Base-by-base conservation (phyloP, 2,329 filamentous ascomycete genomes). In the Plectosphaerella sp. region DNA sequence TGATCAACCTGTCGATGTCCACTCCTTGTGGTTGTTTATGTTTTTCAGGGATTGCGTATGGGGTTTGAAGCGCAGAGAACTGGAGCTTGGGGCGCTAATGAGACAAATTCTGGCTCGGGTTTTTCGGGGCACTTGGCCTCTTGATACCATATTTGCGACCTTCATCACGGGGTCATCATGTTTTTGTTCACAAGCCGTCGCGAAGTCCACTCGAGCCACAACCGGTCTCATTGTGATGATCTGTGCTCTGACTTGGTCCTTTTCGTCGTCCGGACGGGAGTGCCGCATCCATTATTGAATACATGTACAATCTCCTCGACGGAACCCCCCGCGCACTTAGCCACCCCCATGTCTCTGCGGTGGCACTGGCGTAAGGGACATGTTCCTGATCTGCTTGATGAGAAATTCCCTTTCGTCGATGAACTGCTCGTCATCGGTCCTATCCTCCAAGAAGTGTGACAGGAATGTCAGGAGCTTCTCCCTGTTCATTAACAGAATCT, bases 391-490 rank as follows among this genome's bases (percentile, higher is more conserved):
- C 70, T 97, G 92, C 71, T 95, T 93, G 64, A 99, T 92, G 63
- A 99, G 75, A 67, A 97, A 99, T 61, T 94, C 93, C 66, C 96
- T 90, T 77, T 99, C 94, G 65, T 99, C 94, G 59, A 92, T 94
- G 68, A 99, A 99, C 70, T 99, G 94, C 70, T 97, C 94, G 65
- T 99, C 94, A 60, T 99, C 94, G 33, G 89, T 97, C 51, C 94
- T 83, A 64, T 97, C 94, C 64, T 96, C 92, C 35, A 99, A 78
- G 65, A 99, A 99, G 57, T 88, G 88, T 8, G 91, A 89, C 49
- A 99, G 73, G 69, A 99, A 99, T 56, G 84, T 86, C 48, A 99
- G 76, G 16, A 99, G 79, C 62, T 93, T 89, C 58, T 97, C 92
- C 53, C 92, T 85, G 67, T 99, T 99, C 82, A 96, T 97, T 60